Percentiles rank a stretch among this genome's conserved stretches.
Evolutionary conservation across 1,139 yeast genomes (phyloP).

Genomic region (Debaryomyces fabryi): DNA sequence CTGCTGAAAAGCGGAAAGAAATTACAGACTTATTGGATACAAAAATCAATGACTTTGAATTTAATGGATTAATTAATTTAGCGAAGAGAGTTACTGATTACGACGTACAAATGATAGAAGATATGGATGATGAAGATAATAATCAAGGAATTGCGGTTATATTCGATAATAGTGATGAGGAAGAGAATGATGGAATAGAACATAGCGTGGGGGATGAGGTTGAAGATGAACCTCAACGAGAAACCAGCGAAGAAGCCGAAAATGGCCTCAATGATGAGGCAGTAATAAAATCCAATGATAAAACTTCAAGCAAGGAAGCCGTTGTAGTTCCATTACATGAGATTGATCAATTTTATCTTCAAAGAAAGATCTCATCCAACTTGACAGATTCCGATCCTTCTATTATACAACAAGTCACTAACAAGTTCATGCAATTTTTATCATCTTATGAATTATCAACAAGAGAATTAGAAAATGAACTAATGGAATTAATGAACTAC

Average conservation of each 20-base stretch:
- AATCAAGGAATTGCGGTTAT: conserved; percentile 27
- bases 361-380: conserved; percentile 21
- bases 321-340: conserved; percentile 21
- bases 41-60: conserved; percentile 45
- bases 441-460: conserved; percentile 27
- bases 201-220: conserved; percentile 23
- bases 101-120: conserved; percentile 27
- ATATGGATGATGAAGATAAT: conserved; percentile 21
- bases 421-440: conserved; percentile 20
- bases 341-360: conserved; percentile 29
- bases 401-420: conserved; percentile 19
- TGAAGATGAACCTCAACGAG: conserved; percentile 21
- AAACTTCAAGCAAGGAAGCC: conserved; percentile 16
- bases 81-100: conserved; percentile 63
- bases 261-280: conserved; percentile 13
- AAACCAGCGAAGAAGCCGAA: conserved; percentile 22
- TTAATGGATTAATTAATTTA: conserved; percentile 56
- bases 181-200: conserved; percentile 28
- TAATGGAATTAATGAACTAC: conserved; percentile 53
- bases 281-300: conserved; percentile 13
- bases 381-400: conserved; percentile 19
- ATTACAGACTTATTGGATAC: conserved; percentile 47
- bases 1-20: conserved; percentile 37
- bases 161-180: conserved; percentile 31
- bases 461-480: conserved; percentile 52